A percentile compares a stretch with the other conserved stretches of the same genome.
Evolutionary conservation across 768 basidiomycete species (phyloP).

Genomic region (Termitomyces sp.): DNA sequence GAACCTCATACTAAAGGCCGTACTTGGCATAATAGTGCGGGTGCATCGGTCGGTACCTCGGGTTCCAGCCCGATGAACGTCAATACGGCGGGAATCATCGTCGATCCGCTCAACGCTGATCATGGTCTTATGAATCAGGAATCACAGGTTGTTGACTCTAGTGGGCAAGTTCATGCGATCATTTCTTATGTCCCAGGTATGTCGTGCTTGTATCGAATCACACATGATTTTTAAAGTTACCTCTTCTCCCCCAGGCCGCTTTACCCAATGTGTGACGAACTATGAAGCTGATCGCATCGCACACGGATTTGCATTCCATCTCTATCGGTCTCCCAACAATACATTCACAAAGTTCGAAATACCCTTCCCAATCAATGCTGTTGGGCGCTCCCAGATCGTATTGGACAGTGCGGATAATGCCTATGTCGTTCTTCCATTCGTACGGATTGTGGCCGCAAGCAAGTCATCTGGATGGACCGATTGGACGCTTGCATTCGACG

Average conservation of each 20-base stretch:
- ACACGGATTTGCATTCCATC: slow-evolving; percentile 36
- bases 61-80: slow-evolving; percentile 36
- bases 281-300: slow-evolving; percentile 31
- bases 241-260: slow-evolving; percentile 26
- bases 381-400: slow-evolving; percentile 41
- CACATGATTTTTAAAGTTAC: background rate
- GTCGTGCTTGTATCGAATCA: background rate
- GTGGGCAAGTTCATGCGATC: slow-evolving; percentile 37
- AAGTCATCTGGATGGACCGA: slow-evolving; percentile 39
- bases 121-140: slow-evolving; percentile 51
- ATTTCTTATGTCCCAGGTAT: slow-evolving; percentile 45
- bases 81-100: slow-evolving; percentile 35
- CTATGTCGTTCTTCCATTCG: slow-evolving; percentile 39
- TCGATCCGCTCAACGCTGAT: slow-evolving; percentile 38
- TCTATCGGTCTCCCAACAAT: slow-evolving; percentile 33
- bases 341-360: slow-evolving; percentile 42
- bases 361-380: slow-evolving; percentile 34
- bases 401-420: slow-evolving; percentile 34
- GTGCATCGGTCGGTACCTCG: slow-evolving; percentile 30
- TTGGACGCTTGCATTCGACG: slow-evolving; percentile 40
- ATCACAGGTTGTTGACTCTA: slow-evolving; percentile 39
- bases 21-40: slow-evolving; percentile 39
- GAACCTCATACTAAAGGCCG: slow-evolving; percentile 23
- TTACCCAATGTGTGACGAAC: slow-evolving; percentile 38
- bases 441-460: slow-evolving; percentile 38